These are phyloP conservation scores for Chaetoceros muelleri DNA, from an alignment of 108 stramenopile species.

Conservation along the genomic window DNA sequence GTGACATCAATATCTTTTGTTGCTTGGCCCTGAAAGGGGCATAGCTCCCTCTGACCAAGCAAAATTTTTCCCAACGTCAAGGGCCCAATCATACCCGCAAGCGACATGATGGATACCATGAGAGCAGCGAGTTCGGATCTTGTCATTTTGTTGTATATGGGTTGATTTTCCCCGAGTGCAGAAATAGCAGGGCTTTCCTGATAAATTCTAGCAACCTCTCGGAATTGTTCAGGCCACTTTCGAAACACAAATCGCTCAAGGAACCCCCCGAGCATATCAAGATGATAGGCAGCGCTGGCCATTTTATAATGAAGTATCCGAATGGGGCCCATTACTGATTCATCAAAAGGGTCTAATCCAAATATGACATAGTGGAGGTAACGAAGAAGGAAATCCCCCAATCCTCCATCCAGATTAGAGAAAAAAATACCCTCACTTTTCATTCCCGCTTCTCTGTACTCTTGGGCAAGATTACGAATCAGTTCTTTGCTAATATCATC, in stretches of 20 bases:
- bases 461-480: neutral
- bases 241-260: neutral
- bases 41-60: neutral
- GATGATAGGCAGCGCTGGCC: neutral
- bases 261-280: no score
- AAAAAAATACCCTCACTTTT: neutral
- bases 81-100: neutral
- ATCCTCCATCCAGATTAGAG: neutral
- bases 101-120: neutral
- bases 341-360: neutral
- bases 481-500: neutral
- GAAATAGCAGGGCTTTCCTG: slow-evolving; percentile 1
- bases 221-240: neutral
- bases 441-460: neutral
- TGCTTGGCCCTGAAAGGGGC: neutral
- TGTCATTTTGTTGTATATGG: neutral
- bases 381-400: neutral
- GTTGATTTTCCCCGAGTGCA: neutral
- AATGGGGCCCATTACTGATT: neutral
- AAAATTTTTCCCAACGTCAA: neutral
- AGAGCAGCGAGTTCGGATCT: neutral
- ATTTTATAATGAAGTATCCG: neutral
- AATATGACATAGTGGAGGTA: neutral
- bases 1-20: neutral
- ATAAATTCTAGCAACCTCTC: neutral